Base-by-base conservation (phyloP, 2,329 filamentous ascomycete species). In the Colletotrichum australisinense region DNA sequence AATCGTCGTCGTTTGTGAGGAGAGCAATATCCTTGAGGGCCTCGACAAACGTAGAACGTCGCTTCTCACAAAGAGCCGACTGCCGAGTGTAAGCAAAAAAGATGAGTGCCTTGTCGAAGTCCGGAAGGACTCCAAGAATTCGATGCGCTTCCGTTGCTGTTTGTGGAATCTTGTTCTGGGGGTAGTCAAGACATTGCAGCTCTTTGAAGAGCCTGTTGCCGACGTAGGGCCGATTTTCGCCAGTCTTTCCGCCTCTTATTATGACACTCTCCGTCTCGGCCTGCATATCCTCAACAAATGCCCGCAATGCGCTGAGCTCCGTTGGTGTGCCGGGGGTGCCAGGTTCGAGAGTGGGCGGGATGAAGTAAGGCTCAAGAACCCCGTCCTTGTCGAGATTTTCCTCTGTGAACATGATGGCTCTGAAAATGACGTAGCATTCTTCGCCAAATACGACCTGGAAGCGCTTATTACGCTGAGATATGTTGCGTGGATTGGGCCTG, bases 401-500 rank as follows among this genome's bases (percentile, higher is more conserved):
- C 76, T 88, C 86, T 2, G 79, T 75, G 58, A 90, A 90, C 12
- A 86, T 88, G 5, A 91, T 80, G 14, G 83, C 83, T 16, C 80
- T 80, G 75, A 90, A 88, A 14, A 91, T 82, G 26, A 80, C 77
- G 58, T 86, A 85, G 63, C 87, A 88, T 4, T 86, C 84, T 5
- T 83, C 82, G 0, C 88, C 87, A 69, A 91, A 90, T 7, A 89
- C 82, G 2, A 90, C 86, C 30, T 81, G 81, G 67, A 90, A 91
- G 16, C 86, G 85, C 77, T 90, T 90, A 76, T 91, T 91, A 1
- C 88, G 81, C 66, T 87, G 87, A 2, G 88, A 88, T 46, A 91
- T 89, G 63, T 81, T 87, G 57, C 86, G 81, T 0, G 78, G 72
- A 2, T 72, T 75, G 0, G 78, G 78, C 9, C 82, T 81, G 46